Evolutionary conservation across 352 stramenopile species (phyloP), one percentile per base, ranked within the genome.

Genomic region (Blastocystis sp.): DNA sequence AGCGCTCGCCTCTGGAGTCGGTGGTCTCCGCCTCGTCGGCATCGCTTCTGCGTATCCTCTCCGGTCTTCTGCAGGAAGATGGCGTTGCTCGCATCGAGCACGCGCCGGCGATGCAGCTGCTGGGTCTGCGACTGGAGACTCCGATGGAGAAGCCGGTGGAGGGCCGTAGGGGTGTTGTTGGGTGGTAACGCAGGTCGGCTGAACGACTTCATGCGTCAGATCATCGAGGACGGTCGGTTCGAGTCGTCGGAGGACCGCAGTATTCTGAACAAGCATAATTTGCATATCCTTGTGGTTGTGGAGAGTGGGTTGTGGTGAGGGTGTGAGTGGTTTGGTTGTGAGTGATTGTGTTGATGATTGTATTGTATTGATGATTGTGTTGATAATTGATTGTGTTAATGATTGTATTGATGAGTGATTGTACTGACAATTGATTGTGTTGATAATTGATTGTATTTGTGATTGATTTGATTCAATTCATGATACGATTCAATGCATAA

Each of bases 141-240:
- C 3, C 11, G 4, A 2, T 27, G 32, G 51, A 59, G 51, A 3
- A 3, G 32, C 32, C 51, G n/a, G 2, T 14, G 11, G 18, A 14
- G 7, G 51, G 51, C n/a, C 63, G 63, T 75, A 51, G 2, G 21
- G 8, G 0, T 44, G 16, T 46, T 29, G 21, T 18, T 61, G 0
- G 18, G 14, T 36, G 8, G 24, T 27, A 27, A 32, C n/a, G 40
- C 29, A 79, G 69, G 69, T 38, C 69, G 46, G 16, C 69, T 79
- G 3, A 79, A 79, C 36, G 69, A 49, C 2, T 59, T 42, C 21
- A 63, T 63, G 69, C 69, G 69, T 64, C 46, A 61, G 27, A 24
- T 38, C 42, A 63, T 79, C 9, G 49, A 21, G 0, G 46, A 61
- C 40, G 69, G 69, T 24, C 1, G 61, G 27, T 64, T 27, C 46